phyloP scores from a whole-genome alignment of 768 basidiomycete species.

The Panaeolus papilionaceus region DNA sequence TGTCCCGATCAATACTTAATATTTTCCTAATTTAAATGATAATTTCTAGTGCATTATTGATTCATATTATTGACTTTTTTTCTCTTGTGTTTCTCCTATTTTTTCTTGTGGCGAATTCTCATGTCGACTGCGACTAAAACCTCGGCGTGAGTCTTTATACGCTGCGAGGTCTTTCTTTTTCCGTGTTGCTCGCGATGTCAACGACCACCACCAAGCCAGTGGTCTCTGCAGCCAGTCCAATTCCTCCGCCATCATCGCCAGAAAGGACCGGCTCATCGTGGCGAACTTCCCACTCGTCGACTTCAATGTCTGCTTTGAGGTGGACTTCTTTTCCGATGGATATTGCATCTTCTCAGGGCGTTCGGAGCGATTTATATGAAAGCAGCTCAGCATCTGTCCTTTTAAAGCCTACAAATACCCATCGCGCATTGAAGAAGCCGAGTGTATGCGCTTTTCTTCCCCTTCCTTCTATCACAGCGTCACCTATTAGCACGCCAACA shows the following conservation, averaged over 20 bases:
- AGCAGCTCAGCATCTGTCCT: conserved; percentile 6
- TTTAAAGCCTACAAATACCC: conserved; percentile 23
- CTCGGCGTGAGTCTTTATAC: conserved; percentile 10
- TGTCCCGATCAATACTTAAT: not conserved
- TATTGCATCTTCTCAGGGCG: conserved; percentile 7
- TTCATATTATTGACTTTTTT: not conserved
- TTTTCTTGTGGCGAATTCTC: conserved; percentile 10
- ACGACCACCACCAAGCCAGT: conserved; percentile 22
- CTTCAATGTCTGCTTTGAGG: conserved; percentile 21
- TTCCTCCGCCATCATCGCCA: conserved; percentile 29
- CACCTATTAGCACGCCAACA: conserved; percentile 61
- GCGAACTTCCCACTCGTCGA: conserved; percentile 14
- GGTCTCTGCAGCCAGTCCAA: not conserved
- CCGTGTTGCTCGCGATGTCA: conserved; percentile 29
- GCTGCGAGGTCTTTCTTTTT: conserved; percentile 11
- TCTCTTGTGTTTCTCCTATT: conserved; percentile 2
- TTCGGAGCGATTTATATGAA: conserved; percentile 25
- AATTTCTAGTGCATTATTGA: not conserved
- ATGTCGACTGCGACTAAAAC: conserved; percentile 17
- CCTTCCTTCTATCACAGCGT: conserved; percentile 64
- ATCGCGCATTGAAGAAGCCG: conserved; percentile 30
- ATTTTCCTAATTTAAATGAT: no score
- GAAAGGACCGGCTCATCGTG: conserved; percentile 21
- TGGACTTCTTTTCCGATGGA: conserved; percentile 16
- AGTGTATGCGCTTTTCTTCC: conserved; percentile 49